Percentiles rank a stretch among this genome's conserved stretches.
phyloP scores from a whole-genome alignment of 441 rosid genomes.

The Gossypium schwendimanii region DNA sequence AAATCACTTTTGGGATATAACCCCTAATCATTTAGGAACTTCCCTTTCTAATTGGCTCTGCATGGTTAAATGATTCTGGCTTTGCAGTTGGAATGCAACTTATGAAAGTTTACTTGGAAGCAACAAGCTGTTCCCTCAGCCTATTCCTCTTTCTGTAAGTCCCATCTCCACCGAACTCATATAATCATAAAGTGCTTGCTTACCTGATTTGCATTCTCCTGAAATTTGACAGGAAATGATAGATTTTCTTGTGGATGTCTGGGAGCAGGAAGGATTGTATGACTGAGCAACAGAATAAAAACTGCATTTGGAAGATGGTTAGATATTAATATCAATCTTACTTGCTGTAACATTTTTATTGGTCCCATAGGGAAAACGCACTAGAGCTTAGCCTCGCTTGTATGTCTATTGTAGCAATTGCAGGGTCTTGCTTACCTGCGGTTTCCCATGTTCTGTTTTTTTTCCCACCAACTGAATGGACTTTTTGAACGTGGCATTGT shows the following conservation, averaged over 20 bases:
- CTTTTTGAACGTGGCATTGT: constrained; percentile 19
- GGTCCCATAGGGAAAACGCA: constrained; percentile 13
- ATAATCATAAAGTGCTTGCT: background rate
- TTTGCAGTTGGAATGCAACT: constrained; percentile 62
- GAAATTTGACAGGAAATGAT: constrained; percentile 69
- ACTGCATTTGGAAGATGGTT: constrained; percentile 21
- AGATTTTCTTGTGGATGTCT: constrained; percentile 77
- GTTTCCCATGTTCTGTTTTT: background rate
- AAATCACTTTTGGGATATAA: background rate
- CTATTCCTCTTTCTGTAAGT: constrained; percentile 61
- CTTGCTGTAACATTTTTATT: constrained; percentile 17
- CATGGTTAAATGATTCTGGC: constrained; percentile 37
- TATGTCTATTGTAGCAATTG: constrained; percentile 23
- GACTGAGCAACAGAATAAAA: constrained; percentile 30
- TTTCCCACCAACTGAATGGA: background rate
- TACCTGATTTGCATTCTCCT: background rate
- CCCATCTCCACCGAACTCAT: background rate
- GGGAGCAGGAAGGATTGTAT: constrained; percentile 93
- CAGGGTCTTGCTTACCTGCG: constrained; percentile 12
- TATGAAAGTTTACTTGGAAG: constrained; percentile 62
- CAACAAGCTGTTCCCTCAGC: constrained; percentile 57
- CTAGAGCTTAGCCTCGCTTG: constrained; percentile 14
- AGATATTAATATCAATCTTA: constrained; percentile 4
- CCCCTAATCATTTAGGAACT: constrained; percentile 17
- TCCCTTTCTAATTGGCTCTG: constrained; percentile 24